phyloP scores from a whole-genome alignment of 2,329 filamentous ascomycete species.

The Myriangium duriaei region DNA sequence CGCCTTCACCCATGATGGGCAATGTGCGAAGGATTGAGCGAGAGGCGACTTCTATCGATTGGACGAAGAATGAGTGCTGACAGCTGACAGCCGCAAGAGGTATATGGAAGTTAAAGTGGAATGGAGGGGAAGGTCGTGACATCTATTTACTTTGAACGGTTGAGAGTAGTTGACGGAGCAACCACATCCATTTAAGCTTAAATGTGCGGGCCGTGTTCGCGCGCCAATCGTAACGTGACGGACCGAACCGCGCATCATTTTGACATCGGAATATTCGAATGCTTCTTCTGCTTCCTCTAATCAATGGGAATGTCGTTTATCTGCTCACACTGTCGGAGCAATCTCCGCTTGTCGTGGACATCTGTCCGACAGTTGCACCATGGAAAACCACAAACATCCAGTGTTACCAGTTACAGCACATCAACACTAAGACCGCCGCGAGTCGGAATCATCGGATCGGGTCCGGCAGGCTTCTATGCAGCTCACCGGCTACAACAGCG shows the following conservation, averaged over 20 bases:
- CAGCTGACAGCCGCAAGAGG: too few species aligned
- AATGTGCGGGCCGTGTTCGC: too few species aligned
- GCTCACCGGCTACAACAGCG: conserved; percentile 73
- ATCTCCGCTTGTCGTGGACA: not conserved
- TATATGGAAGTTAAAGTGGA: too few species aligned
- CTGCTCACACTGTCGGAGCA: conserved; percentile 4
- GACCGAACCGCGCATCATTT: too few species aligned
- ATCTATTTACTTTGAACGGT: not conserved
- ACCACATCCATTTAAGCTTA: too few species aligned
- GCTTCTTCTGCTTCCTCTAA: too few species aligned
- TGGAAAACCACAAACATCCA: not conserved
- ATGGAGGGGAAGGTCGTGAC: not conserved
- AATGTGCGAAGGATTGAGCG: not conserved
- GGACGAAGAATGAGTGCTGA: conserved; percentile 8
- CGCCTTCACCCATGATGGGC: conserved; percentile 37
- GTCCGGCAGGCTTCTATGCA: conserved; percentile 92
- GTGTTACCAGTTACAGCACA: conserved; percentile 16
- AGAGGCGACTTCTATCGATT: not conserved
- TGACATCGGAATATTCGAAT: too few species aligned
- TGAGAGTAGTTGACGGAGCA: not conserved
- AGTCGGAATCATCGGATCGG: conserved; percentile 82
- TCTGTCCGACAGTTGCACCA: not conserved
- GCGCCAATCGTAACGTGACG: too few species aligned
- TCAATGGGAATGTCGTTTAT: conserved; percentile 8
- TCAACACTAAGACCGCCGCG: conserved; percentile 44